Conservation (phyloP, 116 monocot genomes). For the Papilionanthe hybrid region DNA sequence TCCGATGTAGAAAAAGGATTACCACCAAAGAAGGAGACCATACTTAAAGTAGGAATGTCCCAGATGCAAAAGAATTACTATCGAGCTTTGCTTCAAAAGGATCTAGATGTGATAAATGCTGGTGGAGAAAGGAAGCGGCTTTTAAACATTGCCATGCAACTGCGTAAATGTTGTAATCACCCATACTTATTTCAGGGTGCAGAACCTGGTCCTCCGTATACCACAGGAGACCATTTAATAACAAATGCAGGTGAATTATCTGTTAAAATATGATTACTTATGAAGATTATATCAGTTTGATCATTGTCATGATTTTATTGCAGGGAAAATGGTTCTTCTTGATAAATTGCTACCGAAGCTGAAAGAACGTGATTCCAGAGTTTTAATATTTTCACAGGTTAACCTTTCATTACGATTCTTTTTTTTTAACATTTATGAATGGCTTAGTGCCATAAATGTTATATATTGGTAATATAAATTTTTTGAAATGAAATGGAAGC, state of each 20-base stretch:
- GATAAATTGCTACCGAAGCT: slow-evolving; percentile 91
- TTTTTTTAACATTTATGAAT: neutral
- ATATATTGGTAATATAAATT: neutral
- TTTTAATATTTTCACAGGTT: slow-evolving; percentile 97
- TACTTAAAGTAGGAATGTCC: slow-evolving; percentile 99
- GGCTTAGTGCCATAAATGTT: neutral
- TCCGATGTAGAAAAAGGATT: slow-evolving; percentile 98
- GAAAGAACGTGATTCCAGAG: slow-evolving; percentile 87
- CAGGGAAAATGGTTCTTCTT: slow-evolving; percentile 99
- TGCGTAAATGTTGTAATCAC: slow-evolving; percentile 98
- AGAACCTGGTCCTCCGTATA: slow-evolving; percentile 98
- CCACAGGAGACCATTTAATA: slow-evolving; percentile 96
- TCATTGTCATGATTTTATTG: slow-evolving; percentile 7
- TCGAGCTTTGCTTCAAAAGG: slow-evolving; percentile 95
- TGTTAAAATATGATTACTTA: slow-evolving; percentile 3
- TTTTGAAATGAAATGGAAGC: neutral
- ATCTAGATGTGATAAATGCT: slow-evolving; percentile 97
- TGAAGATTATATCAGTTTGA: neutral
- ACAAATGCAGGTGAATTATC: slow-evolving; percentile 63
- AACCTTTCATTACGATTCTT: neutral
- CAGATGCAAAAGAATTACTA: slow-evolving; percentile 99
- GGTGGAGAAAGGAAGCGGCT: slow-evolving; percentile 97
- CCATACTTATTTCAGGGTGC: slow-evolving; percentile 99
- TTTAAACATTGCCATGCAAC: slow-evolving; percentile 95
- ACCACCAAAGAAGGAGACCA: slow-evolving; percentile 98